A percentile compares a stretch with the other conserved stretches of the same genome.
phyloP scores from a whole-genome alignment of 2,329 filamentous ascomycete species.

The Trichoderma citrinoviride region DNA sequence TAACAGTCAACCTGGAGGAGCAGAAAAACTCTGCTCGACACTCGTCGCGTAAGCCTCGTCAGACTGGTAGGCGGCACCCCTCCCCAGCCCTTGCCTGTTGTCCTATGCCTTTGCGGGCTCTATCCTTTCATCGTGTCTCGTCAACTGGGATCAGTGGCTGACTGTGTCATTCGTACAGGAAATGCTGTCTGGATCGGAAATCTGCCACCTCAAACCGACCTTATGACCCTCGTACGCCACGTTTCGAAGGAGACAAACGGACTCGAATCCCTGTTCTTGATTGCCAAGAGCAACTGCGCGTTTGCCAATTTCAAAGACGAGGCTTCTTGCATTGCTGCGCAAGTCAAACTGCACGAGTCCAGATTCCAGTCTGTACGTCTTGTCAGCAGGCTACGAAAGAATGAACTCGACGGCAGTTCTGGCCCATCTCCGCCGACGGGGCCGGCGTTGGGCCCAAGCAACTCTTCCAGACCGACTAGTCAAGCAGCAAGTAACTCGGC shows the following conservation, averaged over 20 bases:
- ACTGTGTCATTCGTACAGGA: slow-evolving; percentile 43
- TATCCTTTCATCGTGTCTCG: neutral
- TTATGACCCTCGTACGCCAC: slow-evolving; percentile 85
- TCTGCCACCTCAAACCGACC: slow-evolving; percentile 75
- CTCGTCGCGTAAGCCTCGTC: slow-evolving; percentile 46
- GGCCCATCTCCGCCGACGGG: slow-evolving; percentile 54
- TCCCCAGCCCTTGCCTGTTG: neutral
- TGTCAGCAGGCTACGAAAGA: slow-evolving; percentile 76
- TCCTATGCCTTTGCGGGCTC: neutral
- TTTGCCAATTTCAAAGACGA: slow-evolving; percentile 95
- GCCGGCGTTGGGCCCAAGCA: slow-evolving; percentile 45
- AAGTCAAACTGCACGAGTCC: slow-evolving; percentile 85
- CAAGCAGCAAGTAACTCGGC: slow-evolving; percentile 19
- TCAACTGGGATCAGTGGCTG: neutral
- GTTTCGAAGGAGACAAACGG: slow-evolving; percentile 77
- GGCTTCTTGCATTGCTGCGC: slow-evolving; percentile 68
- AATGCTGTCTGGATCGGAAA: slow-evolving; percentile 97
- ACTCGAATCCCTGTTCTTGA: slow-evolving; percentile 87
- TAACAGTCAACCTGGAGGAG: neutral
- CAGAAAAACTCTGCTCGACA: slow-evolving; percentile 32
- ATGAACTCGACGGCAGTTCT: slow-evolving; percentile 43
- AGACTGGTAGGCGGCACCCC: slow-evolving; percentile 52
- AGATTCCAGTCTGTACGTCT: slow-evolving; percentile 81
- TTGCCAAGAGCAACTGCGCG: slow-evolving; percentile 95
- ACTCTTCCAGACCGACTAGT: slow-evolving; percentile 22